These are phyloP conservation scores for Funneliformis mosseae DNA, from an alignment of 192 early-diverging fungal species.

Conservation along the genomic window DNA sequence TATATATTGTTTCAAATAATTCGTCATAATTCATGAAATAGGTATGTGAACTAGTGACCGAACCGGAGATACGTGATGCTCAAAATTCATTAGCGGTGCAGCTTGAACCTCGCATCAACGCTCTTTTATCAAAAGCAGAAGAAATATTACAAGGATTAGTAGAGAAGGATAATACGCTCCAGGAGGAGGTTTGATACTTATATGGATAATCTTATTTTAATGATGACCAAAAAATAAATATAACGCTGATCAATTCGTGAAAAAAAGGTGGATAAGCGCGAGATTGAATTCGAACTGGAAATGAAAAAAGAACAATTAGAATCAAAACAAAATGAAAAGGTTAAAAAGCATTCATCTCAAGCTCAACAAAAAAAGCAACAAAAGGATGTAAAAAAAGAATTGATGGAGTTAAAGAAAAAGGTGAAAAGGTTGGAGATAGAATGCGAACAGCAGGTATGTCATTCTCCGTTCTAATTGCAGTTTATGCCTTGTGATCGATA, in stretches of 20 bases:
- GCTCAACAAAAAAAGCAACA: background rate
- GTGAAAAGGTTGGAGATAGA: constrained; percentile 12
- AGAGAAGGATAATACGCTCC: constrained; percentile 3
- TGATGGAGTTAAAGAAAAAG: constrained; percentile 11
- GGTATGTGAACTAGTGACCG: constrained; percentile 23
- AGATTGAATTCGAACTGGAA: background rate
- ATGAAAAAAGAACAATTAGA: constrained; percentile 19
- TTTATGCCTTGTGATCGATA: background rate
- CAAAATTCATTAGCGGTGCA: constrained; percentile 9
- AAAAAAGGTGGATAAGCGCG: background rate
- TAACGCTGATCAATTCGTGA: no score
- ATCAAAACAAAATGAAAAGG: background rate
- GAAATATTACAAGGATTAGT: constrained; percentile 6
- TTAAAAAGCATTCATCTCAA: background rate
- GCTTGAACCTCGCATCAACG: background rate
- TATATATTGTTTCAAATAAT: background rate
- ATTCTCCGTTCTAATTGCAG: background rate
- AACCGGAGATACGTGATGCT: constrained; percentile 18
- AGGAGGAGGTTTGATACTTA: constrained; percentile 6
- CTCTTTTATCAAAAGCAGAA: constrained; percentile 18
- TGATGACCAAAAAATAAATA: background rate
- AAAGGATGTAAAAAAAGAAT: background rate
- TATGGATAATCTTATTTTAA: background rate
- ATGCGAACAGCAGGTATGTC: background rate
- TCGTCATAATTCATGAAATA: background rate